These are phyloP conservation scores for Apocynum venetum DNA, from an alignment of 257 asterid genomes.

Conservation along the genomic window DNA sequence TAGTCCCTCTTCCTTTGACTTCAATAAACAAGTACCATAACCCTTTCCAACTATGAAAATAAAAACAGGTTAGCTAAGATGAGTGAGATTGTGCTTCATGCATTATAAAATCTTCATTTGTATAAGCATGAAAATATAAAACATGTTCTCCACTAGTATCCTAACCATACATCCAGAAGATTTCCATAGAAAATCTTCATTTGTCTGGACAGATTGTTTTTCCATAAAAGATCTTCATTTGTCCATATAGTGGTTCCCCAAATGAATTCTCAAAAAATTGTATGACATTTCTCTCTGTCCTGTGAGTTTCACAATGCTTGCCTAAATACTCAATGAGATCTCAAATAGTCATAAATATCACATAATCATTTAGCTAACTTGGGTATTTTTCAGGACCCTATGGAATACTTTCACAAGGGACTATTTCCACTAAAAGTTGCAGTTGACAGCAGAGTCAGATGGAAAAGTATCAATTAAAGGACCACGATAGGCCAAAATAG, in stretches of 20 bases:
- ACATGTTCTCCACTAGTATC: neutral
- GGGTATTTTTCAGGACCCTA: neutral
- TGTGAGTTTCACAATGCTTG: neutral
- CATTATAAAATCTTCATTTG: too few species aligned
- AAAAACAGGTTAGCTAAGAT: too few species aligned
- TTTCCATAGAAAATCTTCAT: neutral
- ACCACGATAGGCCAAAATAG: neutral
- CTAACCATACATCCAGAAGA: neutral
- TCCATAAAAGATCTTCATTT: neutral
- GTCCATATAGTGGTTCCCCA: neutral
- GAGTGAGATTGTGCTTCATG: too few species aligned
- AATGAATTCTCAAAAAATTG: neutral
- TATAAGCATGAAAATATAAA: neutral
- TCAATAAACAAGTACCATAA: too few species aligned
- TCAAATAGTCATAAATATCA: neutral
- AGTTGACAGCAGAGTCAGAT: neutral
- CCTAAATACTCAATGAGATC: neutral
- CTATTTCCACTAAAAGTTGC: neutral
- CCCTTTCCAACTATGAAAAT: neutral
- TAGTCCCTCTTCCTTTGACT: too few species aligned
- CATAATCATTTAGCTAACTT: neutral
- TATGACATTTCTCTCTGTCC: neutral
- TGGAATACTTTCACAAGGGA: neutral
- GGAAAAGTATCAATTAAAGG: neutral
- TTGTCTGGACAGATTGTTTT: neutral